Conservation (phyloP, 1,139 yeast species). For the Pichia terricola region DNA sequence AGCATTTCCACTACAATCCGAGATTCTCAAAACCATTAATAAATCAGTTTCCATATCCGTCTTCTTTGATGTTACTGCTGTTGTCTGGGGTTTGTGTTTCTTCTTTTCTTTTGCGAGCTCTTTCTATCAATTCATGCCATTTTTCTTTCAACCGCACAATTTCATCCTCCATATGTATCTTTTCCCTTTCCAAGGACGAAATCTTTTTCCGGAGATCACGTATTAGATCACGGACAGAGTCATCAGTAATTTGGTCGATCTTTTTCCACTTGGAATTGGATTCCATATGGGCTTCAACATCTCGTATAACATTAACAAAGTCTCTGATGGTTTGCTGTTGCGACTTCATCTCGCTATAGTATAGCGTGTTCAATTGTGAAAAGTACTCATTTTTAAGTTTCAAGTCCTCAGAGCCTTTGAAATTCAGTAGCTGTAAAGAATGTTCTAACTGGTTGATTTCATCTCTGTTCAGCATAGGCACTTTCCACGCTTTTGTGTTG, state of each 20-base stretch:
- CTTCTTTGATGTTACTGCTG: no score
- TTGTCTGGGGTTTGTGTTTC: not conserved
- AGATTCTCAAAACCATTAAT: no score
- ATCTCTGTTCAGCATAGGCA: conserved; percentile 18
- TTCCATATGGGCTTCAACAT: conserved; percentile 2
- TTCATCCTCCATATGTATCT: conserved; percentile 28
- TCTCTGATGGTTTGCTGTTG: conserved; percentile 21
- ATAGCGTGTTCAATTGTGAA: conserved; percentile 18
- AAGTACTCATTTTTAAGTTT: conserved; percentile 17
- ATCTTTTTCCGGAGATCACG: conserved; percentile 19
- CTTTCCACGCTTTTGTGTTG: conserved; percentile 13
- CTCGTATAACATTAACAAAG: conserved; percentile 10
- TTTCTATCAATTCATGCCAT: conserved; percentile 40
- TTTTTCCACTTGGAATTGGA: conserved; percentile 3
- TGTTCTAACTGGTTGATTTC: conserved; percentile 22
- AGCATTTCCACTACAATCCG: no score
- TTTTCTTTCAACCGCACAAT: conserved; percentile 33
- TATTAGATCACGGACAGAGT: conserved; percentile 8
- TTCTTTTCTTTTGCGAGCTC: conserved; percentile 30
- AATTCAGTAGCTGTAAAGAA: conserved; percentile 21
- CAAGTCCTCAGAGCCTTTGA: conserved; percentile 17
- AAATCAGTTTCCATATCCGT: no score
- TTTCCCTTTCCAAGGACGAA: conserved; percentile 21
- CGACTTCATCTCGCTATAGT: conserved; percentile 22
- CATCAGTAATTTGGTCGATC: conserved; percentile 4